Percentiles rank a stretch among this genome's conserved stretches.
Evolutionary conservation across 139 green algal species (phyloP).

Genomic region (Tetraselmis chui): DNA sequence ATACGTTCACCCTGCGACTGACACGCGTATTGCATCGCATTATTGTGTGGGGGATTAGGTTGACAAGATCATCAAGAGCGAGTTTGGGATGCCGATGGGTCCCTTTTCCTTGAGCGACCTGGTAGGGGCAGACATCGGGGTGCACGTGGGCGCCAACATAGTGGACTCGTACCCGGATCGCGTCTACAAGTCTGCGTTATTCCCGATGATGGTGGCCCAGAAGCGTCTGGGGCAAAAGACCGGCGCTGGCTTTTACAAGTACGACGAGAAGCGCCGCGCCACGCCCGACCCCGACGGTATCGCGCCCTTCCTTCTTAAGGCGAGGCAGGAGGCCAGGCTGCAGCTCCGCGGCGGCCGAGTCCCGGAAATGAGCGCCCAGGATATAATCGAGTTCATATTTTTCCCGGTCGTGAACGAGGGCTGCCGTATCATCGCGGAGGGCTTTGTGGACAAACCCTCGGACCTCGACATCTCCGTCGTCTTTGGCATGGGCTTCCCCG

Average conservation of each 20-base stretch:
- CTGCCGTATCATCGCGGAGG: conserved; percentile 78
- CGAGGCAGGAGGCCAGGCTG: conserved; percentile 26
- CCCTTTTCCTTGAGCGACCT: conserved; percentile 86
- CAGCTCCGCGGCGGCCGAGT: conserved; percentile 27
- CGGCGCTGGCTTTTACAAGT: conserved; percentile 88
- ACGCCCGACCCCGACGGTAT: conserved; percentile 62
- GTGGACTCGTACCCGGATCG: conserved; percentile 83
- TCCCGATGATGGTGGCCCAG: conserved; percentile 69
- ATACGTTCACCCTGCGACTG: too few species aligned
- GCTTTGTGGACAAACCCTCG: conserved; percentile 90
- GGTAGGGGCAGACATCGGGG: conserved; percentile 79
- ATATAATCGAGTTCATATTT: conserved; percentile 97
- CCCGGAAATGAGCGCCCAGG: conserved; percentile 32
- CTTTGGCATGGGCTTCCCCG: conserved; percentile 96
- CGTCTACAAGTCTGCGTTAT: conserved; percentile 62
- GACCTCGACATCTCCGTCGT: conserved; percentile 96
- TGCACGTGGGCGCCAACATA: conserved; percentile 93
- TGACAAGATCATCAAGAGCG: conserved; percentile 72
- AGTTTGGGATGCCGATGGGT: conserved; percentile 98
- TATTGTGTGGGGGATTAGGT: conserved; percentile 44
- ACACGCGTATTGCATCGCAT: neutral
- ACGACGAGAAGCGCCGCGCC: conserved; percentile 63
- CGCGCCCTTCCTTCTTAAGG: conserved; percentile 52
- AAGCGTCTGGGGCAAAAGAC: conserved; percentile 92
- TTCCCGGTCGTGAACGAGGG: conserved; percentile 94